A percentile compares a stretch with the other conserved stretches of the same genome.
These are phyloP conservation scores for Podospora anserina DNA, from an alignment of 495 filamentous ascomycete species.

Conservation along the genomic window DNA sequence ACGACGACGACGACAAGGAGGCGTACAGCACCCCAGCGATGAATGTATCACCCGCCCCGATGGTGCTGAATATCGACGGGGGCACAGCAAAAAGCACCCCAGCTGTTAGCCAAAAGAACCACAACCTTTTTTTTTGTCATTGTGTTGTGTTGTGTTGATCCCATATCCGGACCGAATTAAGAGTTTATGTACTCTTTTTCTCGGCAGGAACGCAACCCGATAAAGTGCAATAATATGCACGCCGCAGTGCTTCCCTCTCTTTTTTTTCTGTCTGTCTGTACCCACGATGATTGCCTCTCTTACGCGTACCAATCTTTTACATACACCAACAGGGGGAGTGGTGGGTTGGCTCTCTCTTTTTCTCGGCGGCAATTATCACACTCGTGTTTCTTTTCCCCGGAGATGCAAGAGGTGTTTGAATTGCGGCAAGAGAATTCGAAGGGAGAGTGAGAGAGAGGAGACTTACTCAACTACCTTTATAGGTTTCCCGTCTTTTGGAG, in stretches of 20 bases:
- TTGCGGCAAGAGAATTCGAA: not conserved
- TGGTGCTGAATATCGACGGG: conserved; percentile 44
- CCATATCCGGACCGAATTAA: not conserved
- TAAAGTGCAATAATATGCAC: not conserved
- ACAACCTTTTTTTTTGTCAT: too few species aligned
- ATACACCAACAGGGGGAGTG: not conserved
- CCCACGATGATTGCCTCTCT: not conserved
- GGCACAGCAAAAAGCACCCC: not conserved
- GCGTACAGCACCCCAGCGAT: conserved; percentile 68
- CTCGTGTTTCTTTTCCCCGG: not conserved
- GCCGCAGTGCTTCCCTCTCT: not conserved
- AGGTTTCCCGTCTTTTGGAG: conserved; percentile 31
- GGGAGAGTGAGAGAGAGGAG: not conserved
- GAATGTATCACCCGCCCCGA: conserved; percentile 74
- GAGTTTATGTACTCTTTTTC: not conserved
- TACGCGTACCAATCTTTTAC: not conserved
- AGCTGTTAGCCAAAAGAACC: conserved; percentile 22
- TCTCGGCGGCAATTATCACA: not conserved
- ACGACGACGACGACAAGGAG: conserved; percentile 24
- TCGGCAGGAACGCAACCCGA: not conserved
- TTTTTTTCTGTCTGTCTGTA: too few species aligned
- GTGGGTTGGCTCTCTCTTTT: not conserved
- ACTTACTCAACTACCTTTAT: conserved; percentile 62
- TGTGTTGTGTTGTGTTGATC: not conserved
- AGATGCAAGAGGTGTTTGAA: not conserved